These are phyloP conservation scores for Chrysanthemum makinoi DNA, from an alignment of 129 eudicot genomes.

Conservation along the genomic window DNA sequence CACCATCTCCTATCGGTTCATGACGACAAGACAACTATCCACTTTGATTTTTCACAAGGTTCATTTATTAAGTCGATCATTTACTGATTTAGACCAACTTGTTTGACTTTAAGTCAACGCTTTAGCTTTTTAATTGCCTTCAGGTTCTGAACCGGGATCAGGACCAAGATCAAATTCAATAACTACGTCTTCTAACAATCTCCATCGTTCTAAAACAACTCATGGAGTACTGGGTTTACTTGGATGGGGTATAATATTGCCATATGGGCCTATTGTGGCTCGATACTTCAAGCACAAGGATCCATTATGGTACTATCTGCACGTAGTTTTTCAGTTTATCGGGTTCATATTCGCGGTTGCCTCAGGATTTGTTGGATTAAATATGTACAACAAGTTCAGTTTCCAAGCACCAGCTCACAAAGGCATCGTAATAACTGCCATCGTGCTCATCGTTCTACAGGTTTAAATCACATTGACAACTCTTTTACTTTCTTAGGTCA, in stretches of 20 bases:
- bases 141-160: slow-evolving; percentile 41
- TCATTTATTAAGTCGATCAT: neutral
- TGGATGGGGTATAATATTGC: slow-evolving; percentile 82
- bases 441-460: slow-evolving; percentile 74
- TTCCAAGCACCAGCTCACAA: slow-evolving; percentile 60
- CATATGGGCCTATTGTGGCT: slow-evolving; percentile 75
- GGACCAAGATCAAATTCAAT: slow-evolving; percentile 27
- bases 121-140: neutral
- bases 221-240: slow-evolving; percentile 77
- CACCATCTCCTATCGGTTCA: slow-evolving; percentile 67
- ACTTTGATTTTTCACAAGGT: slow-evolving; percentile 81
- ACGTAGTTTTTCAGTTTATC: slow-evolving; percentile 55
- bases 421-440: slow-evolving; percentile 67
- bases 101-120: neutral
- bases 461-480: slow-evolving; percentile 27
- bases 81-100: neutral
- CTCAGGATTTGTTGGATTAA: slow-evolving; percentile 61
- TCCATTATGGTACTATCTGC: slow-evolving; percentile 75
- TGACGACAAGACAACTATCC: slow-evolving; percentile 67
- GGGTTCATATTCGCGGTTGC: slow-evolving; percentile 71
- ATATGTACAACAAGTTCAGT: slow-evolving; percentile 45
- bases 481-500: neutral
- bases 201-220: slow-evolving; percentile 38
- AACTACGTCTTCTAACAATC: slow-evolving; percentile 27
- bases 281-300: slow-evolving; percentile 70